A percentile compares a stretch with the other conserved stretches of the same genome.
Conservation (phyloP, 192 early-diverging fungal species). For the Backusella parvicylindrica region DNA sequence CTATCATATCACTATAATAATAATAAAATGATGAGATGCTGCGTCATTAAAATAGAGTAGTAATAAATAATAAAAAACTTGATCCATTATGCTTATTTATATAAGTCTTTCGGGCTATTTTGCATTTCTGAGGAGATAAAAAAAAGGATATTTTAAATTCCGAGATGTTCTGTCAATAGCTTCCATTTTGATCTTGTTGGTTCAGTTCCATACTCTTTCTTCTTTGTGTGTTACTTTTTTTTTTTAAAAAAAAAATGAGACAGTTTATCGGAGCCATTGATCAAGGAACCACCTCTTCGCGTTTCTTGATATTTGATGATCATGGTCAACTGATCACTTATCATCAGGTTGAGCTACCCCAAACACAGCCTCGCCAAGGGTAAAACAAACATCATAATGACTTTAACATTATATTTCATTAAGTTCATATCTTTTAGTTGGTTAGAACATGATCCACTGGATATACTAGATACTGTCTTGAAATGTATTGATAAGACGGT, state of each 20-base stretch:
- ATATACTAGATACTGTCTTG: conserved; percentile 69
- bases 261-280: conserved; percentile 81
- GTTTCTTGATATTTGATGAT: conserved; percentile 88
- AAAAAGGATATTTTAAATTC: too few relatives aligned
- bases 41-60: too few relatives aligned
- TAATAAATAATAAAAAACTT: too few relatives aligned
- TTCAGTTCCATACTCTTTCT: conserved; percentile 63
- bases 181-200: conserved; percentile 64
- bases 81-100: too few relatives aligned
- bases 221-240: neutral
- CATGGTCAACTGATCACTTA: conserved; percentile 63
- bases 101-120: too few relatives aligned
- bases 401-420: too few relatives aligned
- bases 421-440: conserved; percentile 55
- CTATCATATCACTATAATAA: too few relatives aligned
- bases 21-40: too few relatives aligned
- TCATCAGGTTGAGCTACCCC: conserved; percentile 77
- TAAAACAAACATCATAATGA: too few relatives aligned
- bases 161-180: too few relatives aligned
- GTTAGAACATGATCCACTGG: conserved; percentile 83
- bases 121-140: too few relatives aligned
- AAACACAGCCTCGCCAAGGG: conserved; percentile 72
- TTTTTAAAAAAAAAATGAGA: conserved; percentile 23
- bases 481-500: conserved; percentile 64
- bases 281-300: conserved; percentile 88